Base-by-base conservation (phyloP, 805 yeast genomes). In the Ogataea methanolica region DNA sequence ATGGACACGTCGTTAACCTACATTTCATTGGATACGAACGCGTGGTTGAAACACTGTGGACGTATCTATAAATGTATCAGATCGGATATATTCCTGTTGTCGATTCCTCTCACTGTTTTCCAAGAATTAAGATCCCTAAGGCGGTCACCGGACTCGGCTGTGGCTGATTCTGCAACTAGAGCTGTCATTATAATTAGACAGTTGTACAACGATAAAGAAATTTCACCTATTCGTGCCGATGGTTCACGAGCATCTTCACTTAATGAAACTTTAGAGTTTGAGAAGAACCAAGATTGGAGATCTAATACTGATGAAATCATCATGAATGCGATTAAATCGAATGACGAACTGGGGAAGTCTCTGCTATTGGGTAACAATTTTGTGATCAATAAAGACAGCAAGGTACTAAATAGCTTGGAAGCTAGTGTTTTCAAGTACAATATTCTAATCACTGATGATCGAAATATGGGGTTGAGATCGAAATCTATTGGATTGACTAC, bases 41-140 rank as follows among this genome's bases (percentile, higher is more conserved):
- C 85, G 48, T 86, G 92, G 91, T 68, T 86, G 53, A 83, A 85
- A 57, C 91, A 85, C 58, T 85, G 90, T 62, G 95, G 92, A 2
- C 74, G 84, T 51, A 71, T 86, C 19, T 86, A 75, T 67, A 86
- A 86, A 61, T 79, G 88, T 55, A 76, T 84, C 12, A 72, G 83
- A 33, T 77, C 78, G 53, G 74, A 73, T 14, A 76, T 84, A 3
- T 73, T 86, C 50, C 79, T 74, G 51, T 68, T 82, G 22, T 77
- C 82, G 55, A 79, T 85, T 5, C 91, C 94, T 38, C 68, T 86
- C 48, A 82, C 87, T 17, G 88, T 86, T 6, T 86, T 85, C 60
- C 92, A 85, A 67, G 94, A 86, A 58, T 68, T 86, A 50, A 67
- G 92, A 56, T 82, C 88, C 6, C 66, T 86, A 51, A 68, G 92